A percentile compares a stretch with the other conserved stretches of the same genome.
These are phyloP conservation scores for Polyplosphaeria fusca DNA, from an alignment of 495 filamentous ascomycete species.

Conservation along the genomic window DNA sequence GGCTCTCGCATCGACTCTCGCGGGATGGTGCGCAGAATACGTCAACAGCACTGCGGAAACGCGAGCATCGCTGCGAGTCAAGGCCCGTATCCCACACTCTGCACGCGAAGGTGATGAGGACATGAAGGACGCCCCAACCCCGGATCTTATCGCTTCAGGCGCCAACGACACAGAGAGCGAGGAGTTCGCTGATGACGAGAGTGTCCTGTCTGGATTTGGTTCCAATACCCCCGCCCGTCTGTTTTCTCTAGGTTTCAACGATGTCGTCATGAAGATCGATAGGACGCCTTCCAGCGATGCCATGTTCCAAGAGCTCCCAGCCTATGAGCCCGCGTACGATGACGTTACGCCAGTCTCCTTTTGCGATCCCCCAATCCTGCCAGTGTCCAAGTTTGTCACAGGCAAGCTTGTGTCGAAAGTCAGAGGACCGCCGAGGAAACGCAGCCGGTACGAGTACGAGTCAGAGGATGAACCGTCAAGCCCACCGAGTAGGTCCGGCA, in stretches of 20 bases:
- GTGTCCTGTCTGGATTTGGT: conserved; percentile 7
- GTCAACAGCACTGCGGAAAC: conserved; percentile 60
- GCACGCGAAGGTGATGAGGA: conserved; percentile 27
- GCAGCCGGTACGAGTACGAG: conserved; percentile 73
- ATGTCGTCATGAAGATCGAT: conserved; percentile 74
- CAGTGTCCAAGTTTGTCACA: conserved; percentile 78
- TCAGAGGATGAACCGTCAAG: conserved; percentile 61
- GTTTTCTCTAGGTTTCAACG: conserved; percentile 76
- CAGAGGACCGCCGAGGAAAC: conserved; percentile 67
- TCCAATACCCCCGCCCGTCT: conserved; percentile 64
- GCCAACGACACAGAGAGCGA: conserved; percentile 41
- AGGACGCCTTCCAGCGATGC: conserved; percentile 74
- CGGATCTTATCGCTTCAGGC: conserved; percentile 36
- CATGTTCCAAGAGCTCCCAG: conserved; percentile 78
- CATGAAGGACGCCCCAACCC: conserved; percentile 30
- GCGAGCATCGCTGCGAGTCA: conserved; percentile 63
- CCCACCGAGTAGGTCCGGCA: conserved; percentile 30
- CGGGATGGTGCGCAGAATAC: conserved; percentile 78
- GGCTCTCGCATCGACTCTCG: conserved; percentile 70
- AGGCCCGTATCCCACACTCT: conserved; percentile 38
- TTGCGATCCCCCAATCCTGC: conserved; percentile 65
- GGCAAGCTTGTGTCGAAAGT: conserved; percentile 71
- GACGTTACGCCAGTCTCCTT: conserved; percentile 39
- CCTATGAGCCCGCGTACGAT: conserved; percentile 58
- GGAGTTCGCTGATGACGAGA: conserved; percentile 27